These are phyloP conservation scores for Penicillium herquei DNA, from an alignment of 495 filamentous ascomycete genomes.

Conservation along the genomic window DNA sequence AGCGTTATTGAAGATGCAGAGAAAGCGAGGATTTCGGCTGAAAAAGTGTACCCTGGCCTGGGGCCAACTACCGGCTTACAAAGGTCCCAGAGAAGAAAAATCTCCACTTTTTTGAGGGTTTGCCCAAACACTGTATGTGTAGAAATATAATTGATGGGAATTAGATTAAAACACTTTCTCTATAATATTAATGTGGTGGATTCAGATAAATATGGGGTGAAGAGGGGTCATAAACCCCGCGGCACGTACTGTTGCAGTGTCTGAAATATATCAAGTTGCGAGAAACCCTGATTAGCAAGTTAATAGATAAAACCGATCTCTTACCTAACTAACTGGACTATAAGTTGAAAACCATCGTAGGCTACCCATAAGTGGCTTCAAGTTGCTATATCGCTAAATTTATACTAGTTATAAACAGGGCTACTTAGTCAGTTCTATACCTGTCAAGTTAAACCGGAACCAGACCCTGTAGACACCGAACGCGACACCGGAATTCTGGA, in stretches of 20 bases:
- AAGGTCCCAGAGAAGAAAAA: too few species aligned
- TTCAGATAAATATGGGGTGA: neutral
- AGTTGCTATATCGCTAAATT: constrained; percentile 8
- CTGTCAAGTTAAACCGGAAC: neutral
- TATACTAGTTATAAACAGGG: constrained; percentile 8
- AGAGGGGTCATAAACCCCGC: neutral
- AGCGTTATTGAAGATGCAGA: too few species aligned
- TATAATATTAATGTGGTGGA: neutral
- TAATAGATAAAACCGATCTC: neutral
- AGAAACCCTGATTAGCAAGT: too few species aligned
- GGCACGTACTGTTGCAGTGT: neutral
- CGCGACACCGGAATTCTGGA: neutral
- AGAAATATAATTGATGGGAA: neutral
- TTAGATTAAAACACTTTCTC: neutral
- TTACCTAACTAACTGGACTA: neutral
- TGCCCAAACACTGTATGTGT: neutral
- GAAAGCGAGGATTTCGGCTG: too few species aligned
- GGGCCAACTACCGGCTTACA: too few species aligned
- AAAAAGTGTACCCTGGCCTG: too few species aligned
- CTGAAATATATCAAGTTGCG: neutral
- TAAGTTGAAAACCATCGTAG: neutral
- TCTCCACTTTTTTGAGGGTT: neutral
- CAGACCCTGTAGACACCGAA: neutral
- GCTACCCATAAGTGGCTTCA: neutral
- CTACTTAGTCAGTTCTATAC: constrained; percentile 1